These are phyloP conservation scores for Lasiodiplodia sp. DNA, from an alignment of 2,329 filamentous ascomycete species.

Conservation along the genomic window DNA sequence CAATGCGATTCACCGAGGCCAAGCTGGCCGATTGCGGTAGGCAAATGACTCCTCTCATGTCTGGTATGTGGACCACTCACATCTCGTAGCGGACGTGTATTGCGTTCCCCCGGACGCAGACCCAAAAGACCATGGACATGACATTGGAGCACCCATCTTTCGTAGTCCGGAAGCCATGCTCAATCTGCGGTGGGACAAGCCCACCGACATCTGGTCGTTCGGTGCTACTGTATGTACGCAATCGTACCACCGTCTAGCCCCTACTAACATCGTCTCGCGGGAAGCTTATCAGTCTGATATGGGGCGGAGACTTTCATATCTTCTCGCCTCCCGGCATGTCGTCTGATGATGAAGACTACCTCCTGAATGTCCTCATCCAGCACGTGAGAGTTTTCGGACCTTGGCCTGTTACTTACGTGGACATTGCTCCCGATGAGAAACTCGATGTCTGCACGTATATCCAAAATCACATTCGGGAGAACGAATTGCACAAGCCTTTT, in stretches of 20 bases:
- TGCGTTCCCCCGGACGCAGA: background rate
- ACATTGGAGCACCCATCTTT: constrained; percentile 48
- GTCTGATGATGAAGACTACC: background rate
- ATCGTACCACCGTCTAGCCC: background rate
- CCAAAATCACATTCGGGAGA: background rate
- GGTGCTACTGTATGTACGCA: constrained; percentile 43
- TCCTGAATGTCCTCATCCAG: background rate
- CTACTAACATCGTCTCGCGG: background rate
- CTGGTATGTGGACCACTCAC: background rate
- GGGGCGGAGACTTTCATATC: constrained; percentile 38
- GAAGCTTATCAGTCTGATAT: constrained; percentile 42
- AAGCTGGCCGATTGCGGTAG: background rate
- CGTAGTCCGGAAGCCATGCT: constrained; percentile 48
- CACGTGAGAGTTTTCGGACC: background rate
- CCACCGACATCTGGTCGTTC: constrained; percentile 53
- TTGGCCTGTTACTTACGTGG: background rate
- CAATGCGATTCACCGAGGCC: background rate
- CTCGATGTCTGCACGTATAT: background rate
- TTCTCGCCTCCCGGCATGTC: constrained; percentile 36
- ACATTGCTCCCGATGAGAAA: background rate
- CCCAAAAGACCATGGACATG: constrained; percentile 33
- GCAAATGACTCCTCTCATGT: background rate
- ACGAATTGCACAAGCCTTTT: background rate
- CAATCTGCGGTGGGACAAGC: constrained; percentile 45
- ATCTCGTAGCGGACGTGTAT: background rate